Base-by-base conservation (phyloP, 257 asterid genomes). In the Cinchona pubescens region DNA sequence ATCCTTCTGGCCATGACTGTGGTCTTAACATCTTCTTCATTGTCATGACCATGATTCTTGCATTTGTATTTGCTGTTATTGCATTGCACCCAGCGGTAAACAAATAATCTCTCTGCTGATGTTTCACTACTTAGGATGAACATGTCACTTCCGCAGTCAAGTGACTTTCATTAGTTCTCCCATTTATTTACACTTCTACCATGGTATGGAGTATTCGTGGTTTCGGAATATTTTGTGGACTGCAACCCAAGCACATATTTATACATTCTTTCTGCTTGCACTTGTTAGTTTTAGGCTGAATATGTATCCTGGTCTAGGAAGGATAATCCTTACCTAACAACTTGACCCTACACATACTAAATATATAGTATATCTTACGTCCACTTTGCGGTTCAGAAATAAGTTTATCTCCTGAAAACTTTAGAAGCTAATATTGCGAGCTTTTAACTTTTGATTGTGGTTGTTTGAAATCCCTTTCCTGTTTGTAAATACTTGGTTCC, bases 11-110 rank as follows among this genome's bases (percentile, higher is more conserved):
- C 34, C 85, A 90, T 1, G 96, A 92, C 76, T 92, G 98, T 79
- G 94, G 98, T 67, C 96, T 95, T 64, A 95, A 95, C 10, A 79
- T 95, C 82, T 95, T 92, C 83, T 95, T 95, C 94, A 89, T 95
- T n/a, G 96, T 89, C 79, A 92, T 79, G 86, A 95, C 96, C 80
- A 83, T 95, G 84, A 79, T 92, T 85, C 96, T 92, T 78, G 92
- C 89, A 3, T 88, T 92, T 55, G 83, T 74, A 75, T 95, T 95
- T 64, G 96, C 94, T 67, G 73, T 95, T 58, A 79, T 95, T 4
- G 98, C 98, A 5, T 85, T 95, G 75, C 96, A 88, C 83, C 99
- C 97, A 49, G 78, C 79, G 96, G 97, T 94, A 83, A 84, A 75
- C 60, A 55, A 71, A n/a, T 61, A 6, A 11, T 65, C 58, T 71